Evolutionary conservation across 768 basidiomycete species (phyloP).

Genomic region (Lactarius psammicola): DNA sequence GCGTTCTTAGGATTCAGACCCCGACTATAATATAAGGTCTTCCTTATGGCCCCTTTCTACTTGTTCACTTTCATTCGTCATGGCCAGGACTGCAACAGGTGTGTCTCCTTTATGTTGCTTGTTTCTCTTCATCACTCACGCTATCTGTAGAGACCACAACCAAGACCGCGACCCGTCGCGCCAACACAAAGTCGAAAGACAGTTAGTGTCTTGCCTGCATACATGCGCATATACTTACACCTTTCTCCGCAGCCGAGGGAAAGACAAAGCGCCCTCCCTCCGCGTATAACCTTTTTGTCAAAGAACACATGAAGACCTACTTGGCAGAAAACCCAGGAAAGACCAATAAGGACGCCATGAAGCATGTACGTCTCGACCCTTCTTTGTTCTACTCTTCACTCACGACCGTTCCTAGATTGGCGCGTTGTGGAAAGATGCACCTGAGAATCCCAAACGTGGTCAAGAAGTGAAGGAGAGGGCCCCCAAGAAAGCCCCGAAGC

Average conservation of each 20-base stretch:
- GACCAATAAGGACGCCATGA: slow-evolving; percentile 55
- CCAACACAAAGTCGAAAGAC: slow-evolving; percentile 43
- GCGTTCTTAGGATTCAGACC: slow-evolving; percentile 30
- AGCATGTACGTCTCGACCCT: slow-evolving; percentile 34
- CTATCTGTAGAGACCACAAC: slow-evolving; percentile 46
- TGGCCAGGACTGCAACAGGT: slow-evolving; percentile 57
- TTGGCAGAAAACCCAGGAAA: slow-evolving; percentile 50
- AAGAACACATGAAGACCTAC: slow-evolving; percentile 56
- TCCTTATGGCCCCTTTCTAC: background rate
- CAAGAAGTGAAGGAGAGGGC: slow-evolving; percentile 49
- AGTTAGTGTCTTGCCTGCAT: slow-evolving; percentile 29
- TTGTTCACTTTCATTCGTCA: slow-evolving; percentile 31
- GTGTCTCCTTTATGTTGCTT: slow-evolving; percentile 21
- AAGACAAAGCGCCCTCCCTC: slow-evolving; percentile 58
- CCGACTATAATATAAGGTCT: slow-evolving; percentile 25
- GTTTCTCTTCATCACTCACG: background rate
- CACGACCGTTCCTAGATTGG: slow-evolving; percentile 45
- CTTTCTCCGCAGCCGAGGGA: slow-evolving; percentile 14
- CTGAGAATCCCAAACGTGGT: slow-evolving; percentile 64
- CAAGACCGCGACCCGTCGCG: slow-evolving; percentile 55
- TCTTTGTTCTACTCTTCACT: background rate
- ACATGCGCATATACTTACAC: slow-evolving; percentile 15
- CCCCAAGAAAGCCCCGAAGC: slow-evolving; percentile 38
- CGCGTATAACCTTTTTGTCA: slow-evolving; percentile 59
- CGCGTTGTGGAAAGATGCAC: slow-evolving; percentile 53